phyloP scores from a whole-genome alignment of 805 yeast species.

The Starmera dryadoides region DNA sequence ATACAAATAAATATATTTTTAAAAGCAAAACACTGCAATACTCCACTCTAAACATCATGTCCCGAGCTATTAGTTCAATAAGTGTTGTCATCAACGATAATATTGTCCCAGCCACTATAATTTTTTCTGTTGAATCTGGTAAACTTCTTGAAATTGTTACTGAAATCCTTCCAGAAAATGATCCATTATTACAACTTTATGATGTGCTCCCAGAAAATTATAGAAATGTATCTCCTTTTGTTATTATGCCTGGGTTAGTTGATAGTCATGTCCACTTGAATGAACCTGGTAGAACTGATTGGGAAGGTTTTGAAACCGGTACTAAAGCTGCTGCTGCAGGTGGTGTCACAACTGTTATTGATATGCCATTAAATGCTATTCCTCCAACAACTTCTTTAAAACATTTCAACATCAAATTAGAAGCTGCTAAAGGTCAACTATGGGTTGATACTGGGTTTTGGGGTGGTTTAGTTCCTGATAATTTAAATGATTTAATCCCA shows the following conservation, averaged over 20 bases:
- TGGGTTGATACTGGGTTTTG: conserved; percentile 95
- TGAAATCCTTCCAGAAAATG: conserved; percentile 28
- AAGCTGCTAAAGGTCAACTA: conserved; percentile 73
- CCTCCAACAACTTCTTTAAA: conserved; percentile 89
- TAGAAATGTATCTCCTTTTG: conserved; percentile 53
- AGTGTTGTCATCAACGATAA: conserved; percentile 44
- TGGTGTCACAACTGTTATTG: conserved; percentile 92
- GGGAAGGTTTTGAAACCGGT: conserved; percentile 98
- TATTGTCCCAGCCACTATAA: conserved; percentile 53
- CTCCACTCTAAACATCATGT: conserved; percentile 32
- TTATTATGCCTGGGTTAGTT: conserved; percentile 82
- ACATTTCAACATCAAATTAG: conserved; percentile 66
- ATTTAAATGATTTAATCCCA: conserved; percentile 62
- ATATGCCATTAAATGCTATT: conserved; percentile 93
- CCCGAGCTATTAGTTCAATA: conserved; percentile 55
- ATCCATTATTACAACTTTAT: conserved; percentile 34
- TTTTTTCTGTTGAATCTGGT: conserved; percentile 50
- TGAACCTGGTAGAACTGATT: conserved; percentile 96
- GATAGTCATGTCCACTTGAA: conserved; percentile 93
- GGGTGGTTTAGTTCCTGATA: conserved; percentile 91
- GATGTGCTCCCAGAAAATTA: conserved; percentile 34
- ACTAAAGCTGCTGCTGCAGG: conserved; percentile 93
- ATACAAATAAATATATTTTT: too few species aligned
- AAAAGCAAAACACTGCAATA: too few species aligned
- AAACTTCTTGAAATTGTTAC: conserved; percentile 49